A percentile compares a stretch with the other conserved stretches of the same genome.
phyloP scores from a whole-genome alignment of 1,284 basidiomycete genomes.

The Prillingera fragicola region DNA sequence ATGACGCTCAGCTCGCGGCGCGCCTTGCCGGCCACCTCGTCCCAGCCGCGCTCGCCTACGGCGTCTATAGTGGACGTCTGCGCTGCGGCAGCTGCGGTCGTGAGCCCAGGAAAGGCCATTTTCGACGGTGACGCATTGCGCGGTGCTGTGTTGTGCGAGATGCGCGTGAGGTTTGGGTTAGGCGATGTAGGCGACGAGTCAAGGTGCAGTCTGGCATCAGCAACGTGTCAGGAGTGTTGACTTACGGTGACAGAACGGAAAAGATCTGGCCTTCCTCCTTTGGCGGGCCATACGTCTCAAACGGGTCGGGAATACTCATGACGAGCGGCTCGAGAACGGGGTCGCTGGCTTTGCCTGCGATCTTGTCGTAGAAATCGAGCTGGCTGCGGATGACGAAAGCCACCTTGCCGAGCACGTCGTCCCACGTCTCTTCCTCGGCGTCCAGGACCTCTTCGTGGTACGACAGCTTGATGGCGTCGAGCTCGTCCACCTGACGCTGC shows the following conservation, averaged over 20 bases:
- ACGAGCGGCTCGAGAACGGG: slow-evolving; percentile 86
- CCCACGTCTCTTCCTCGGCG: slow-evolving; percentile 87
- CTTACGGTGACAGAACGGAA: slow-evolving; percentile 77
- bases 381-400: slow-evolving; percentile 45
- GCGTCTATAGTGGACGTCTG: slow-evolving; percentile 23
- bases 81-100: slow-evolving; percentile 8
- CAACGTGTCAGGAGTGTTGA: slow-evolving; percentile 22
- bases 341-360: slow-evolving; percentile 70
- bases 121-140: slow-evolving; percentile 19
- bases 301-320: slow-evolving; percentile 83
- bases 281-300: slow-evolving; percentile 82
- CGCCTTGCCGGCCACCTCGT: slow-evolving; percentile 23
- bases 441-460: slow-evolving; percentile 67
- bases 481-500: slow-evolving; percentile 68
- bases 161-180: slow-evolving; percentile 32
- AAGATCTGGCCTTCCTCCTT: slow-evolving; percentile 87
- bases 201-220: slow-evolving; percentile 21
- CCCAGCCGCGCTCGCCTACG: slow-evolving; percentile 27
- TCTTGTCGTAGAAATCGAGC: slow-evolving; percentile 48
- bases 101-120: slow-evolving; percentile 12
- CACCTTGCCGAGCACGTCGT: slow-evolving; percentile 76
- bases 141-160: slow-evolving; percentile 11
- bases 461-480: slow-evolving; percentile 49
- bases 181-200: slow-evolving; percentile 34
- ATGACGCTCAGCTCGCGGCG: slow-evolving; percentile 45